Conservation (phyloP, 1,284 basidiomycete species). For the Melampsora larici-populina region DNA sequence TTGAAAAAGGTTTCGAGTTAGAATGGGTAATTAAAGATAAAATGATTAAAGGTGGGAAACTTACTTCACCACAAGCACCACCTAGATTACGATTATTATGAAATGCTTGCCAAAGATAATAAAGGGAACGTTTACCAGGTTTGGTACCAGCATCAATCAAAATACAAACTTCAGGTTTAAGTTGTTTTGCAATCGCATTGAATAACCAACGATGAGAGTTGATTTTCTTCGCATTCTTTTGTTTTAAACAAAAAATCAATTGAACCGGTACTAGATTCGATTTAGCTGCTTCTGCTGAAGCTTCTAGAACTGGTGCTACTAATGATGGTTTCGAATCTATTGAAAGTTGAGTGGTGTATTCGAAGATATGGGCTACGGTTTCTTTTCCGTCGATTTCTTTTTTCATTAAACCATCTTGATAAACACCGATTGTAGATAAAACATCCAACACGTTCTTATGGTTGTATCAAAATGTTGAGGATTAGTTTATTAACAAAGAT, state of each 20-base stretch:
- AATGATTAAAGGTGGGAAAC: slow-evolving; percentile 57
- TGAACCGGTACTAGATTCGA: slow-evolving; percentile 85
- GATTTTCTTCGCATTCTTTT: slow-evolving; percentile 66
- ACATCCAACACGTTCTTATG: slow-evolving; percentile 79
- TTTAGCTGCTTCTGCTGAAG: slow-evolving; percentile 68
- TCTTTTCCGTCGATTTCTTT: slow-evolving; percentile 83
- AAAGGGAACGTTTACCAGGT: slow-evolving; percentile 93
- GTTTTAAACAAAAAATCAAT: slow-evolving; percentile 91
- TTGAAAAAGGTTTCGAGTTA: background rate
- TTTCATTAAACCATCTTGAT: slow-evolving; percentile 81
- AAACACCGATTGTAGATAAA: slow-evolving; percentile 56
- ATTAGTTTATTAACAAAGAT: background rate
- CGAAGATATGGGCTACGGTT: slow-evolving; percentile 76
- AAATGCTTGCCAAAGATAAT: slow-evolving; percentile 89
- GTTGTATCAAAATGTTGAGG: slow-evolving; percentile 57
- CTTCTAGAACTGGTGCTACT: slow-evolving; percentile 70
- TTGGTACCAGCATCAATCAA: slow-evolving; percentile 92
- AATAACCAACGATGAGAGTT: slow-evolving; percentile 80
- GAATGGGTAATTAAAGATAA: background rate
- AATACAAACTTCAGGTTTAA: slow-evolving; percentile 84
- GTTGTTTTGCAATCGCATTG: slow-evolving; percentile 83
- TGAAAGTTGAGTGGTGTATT: slow-evolving; percentile 62
- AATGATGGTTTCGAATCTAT: slow-evolving; percentile 83
- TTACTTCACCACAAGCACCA: slow-evolving; percentile 77
- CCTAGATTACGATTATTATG: slow-evolving; percentile 75